Evolutionary conservation across 768 basidiomycete genomes (phyloP).

Genomic region (Amanita jacksonii): DNA sequence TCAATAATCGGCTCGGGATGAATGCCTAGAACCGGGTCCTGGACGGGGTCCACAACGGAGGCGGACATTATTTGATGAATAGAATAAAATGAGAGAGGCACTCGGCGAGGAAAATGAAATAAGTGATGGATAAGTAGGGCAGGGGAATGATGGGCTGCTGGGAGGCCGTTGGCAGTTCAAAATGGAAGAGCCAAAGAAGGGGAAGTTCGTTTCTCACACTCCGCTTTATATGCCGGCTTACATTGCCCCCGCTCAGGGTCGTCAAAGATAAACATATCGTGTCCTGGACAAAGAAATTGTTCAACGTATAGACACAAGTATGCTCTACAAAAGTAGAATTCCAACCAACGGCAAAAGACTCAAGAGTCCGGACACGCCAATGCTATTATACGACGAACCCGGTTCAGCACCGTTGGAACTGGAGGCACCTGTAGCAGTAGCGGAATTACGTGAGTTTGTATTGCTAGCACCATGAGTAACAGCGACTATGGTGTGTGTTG

Average conservation of each 20-base stretch:
- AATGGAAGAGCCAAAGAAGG: slow-evolving; percentile 2
- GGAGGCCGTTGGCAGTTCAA: slow-evolving; percentile 4
- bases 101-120: slow-evolving; percentile 1
- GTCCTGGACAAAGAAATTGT: no score
- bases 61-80: slow-evolving; percentile 11
- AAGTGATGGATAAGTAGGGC: slow-evolving; percentile 1
- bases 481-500: slow-evolving; percentile 13
- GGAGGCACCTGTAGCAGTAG: slow-evolving; percentile 20
- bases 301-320: not conserved
- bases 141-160: not conserved
- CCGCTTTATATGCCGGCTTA: slow-evolving; percentile 1
- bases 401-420: slow-evolving; percentile 12
- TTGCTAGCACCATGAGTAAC: slow-evolving; percentile 10
- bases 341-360: slow-evolving; percentile 43
- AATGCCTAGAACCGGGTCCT: slow-evolving; percentile 1
- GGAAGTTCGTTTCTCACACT: slow-evolving; percentile 1
- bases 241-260: not conserved
- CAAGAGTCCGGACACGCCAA: slow-evolving; percentile 33
- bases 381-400: no score
- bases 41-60: slow-evolving; percentile 3
- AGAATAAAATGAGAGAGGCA: slow-evolving; percentile 7
- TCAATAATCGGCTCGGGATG: slow-evolving; percentile 1
- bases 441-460: slow-evolving; percentile 9
- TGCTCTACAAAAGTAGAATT: slow-evolving; percentile 33
- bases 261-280: no score